Base-by-base conservation (phyloP, 1,139 yeast species). In the Sugiyamaella sp. region DNA sequence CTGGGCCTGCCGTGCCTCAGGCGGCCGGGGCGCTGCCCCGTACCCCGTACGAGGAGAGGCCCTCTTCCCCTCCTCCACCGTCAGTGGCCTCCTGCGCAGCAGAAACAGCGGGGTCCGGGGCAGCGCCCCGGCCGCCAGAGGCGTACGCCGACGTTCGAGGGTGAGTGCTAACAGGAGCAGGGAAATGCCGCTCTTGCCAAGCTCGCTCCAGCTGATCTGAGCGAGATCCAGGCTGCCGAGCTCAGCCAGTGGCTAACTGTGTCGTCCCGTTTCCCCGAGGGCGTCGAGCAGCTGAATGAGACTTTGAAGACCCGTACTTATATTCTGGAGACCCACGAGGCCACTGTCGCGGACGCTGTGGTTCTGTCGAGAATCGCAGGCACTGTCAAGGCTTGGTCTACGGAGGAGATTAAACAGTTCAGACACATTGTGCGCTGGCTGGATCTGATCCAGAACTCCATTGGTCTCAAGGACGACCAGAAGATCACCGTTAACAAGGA, bases 351-450 rank as follows among this genome's bases (percentile, higher is more conserved):
- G 14, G 99, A 93, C 69, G 79, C 84, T 46, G 74, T 76, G 48
- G 84, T 86, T 44, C 87, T 89, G 64, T 82, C 84, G 53, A 76
- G 81, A 40, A 84, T 83, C 29, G 74, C 81, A 63, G 86, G 90
- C 49, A 61, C 80, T 55, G 82, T 87, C 33, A 73, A 76, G 56
- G 72, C 76, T 57, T 81, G 89, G 81, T 71, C 81, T 41, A 73
- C 75, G 33, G 84, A 82, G 42, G 82, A 84, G 56, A 63, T 80
- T 57, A 80, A 81, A 51, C 70, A 72, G 49, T 72, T 73, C 69
- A 87, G 97, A 79, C 98, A 91, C 72, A 77, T 90, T 58, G 75
- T 89, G 60, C 86, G 98, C 79, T 93, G 98, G 97, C 81, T 81
- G 21, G 97, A 90, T 66, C 80, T 88, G 65, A 74, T 93, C 59